Evolutionary conservation across 768 basidiomycete species (phyloP), one percentile per base, ranked within the genome.

Genomic region (Imleria badia): DNA sequence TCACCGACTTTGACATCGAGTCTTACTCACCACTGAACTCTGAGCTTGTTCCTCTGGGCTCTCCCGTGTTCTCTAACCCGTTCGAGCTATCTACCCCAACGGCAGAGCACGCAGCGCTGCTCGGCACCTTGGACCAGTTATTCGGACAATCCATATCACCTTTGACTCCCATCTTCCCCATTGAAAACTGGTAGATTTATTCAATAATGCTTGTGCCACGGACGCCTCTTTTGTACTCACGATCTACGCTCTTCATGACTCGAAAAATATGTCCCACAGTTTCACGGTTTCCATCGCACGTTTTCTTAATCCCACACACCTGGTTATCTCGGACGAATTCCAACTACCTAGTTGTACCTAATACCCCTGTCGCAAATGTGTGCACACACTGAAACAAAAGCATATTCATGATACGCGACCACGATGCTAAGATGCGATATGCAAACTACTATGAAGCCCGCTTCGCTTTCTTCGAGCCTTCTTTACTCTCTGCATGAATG

Each of bases 21-120:
- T 20, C 68, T 17, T 55, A 55, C 35, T 33, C 54, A 7, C 41
- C 31, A 3, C n/a, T 53, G 20, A 44, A 62, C 20, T 35, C 51
- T 22, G 33, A 23, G 2, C 45, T 58, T 8, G 49, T 52, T 17
- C 61, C 67, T 30, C 31, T 60, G 30, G 54, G 60, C 19, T 70
- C 69, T 17, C 71, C 69, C 6, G 51, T 72, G n/a, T 72, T 70
- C 46, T 46, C 59, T 41, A 72, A 70, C 38, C 69, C 69, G 6
- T 70, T 69, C 45, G 68, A 64, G 26, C 39, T 43, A 2, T 63
- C 52, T 23, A 19, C 39, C 23, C 31, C 33, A 3, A 35, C 51
- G 4, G 51, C 47, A 30, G 53, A 29, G 2, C 54, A 58, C 20
- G 48, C 58, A 9, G 55, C 48, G 17, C 20, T 60, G 20, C 60